These are phyloP conservation scores for Beauveria sp. DNA, from an alignment of 2,329 filamentous ascomycete species.

Conservation along the genomic window DNA sequence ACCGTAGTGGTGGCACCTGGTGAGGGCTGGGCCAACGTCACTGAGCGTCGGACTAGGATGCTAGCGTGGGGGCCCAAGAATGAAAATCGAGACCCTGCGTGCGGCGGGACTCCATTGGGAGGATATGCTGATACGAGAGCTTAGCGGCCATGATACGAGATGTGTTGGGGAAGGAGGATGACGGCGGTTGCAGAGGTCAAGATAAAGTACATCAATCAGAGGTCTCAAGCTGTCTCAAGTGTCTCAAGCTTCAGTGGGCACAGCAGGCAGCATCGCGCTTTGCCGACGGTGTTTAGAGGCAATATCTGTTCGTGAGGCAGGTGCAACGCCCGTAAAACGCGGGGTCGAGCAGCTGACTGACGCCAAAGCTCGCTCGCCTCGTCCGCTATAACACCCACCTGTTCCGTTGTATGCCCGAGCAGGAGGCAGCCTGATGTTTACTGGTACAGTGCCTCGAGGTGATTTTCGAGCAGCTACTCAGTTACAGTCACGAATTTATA, in stretches of 20 bases:
- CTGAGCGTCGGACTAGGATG: not conserved
- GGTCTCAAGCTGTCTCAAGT: not conserved
- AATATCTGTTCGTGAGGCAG: not conserved
- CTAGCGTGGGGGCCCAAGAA: not conserved
- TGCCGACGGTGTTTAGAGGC: not conserved
- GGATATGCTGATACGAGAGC: not conserved
- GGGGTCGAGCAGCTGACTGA: not conserved
- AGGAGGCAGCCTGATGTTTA: too few relatives aligned
- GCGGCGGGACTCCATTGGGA: not conserved
- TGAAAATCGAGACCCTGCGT: not conserved
- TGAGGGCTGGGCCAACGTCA: conserved; percentile 8
- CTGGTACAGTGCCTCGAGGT: too few relatives aligned
- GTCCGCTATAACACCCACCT: not conserved
- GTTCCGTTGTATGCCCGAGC: not conserved
- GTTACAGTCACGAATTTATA: too few relatives aligned
- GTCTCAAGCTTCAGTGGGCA: not conserved
- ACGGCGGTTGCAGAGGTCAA: not conserved
- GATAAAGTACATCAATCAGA: not conserved
- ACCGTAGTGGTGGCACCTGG: not conserved
- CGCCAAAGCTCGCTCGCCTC: not conserved
- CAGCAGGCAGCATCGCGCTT: not conserved
- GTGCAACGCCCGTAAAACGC: not conserved
- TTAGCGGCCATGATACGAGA: not conserved
- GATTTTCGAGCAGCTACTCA: too few relatives aligned
- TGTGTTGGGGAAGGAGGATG: not conserved